phyloP scores from a whole-genome alignment of 1,284 basidiomycete species.

The Baeospora myosura region DNA sequence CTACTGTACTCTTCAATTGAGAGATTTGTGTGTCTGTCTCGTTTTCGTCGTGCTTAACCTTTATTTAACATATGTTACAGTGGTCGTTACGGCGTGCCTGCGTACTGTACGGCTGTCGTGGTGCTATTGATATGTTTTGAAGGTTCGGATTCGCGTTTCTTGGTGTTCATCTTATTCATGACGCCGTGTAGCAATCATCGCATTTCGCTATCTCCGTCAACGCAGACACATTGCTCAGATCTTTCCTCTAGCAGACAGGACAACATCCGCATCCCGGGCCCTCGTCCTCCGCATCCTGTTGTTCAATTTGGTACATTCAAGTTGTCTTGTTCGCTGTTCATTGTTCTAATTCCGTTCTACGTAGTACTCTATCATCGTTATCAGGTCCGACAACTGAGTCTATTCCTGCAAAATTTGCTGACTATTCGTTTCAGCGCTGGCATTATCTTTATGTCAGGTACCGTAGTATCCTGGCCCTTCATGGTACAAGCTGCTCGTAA shows the following conservation, averaged over 20 bases:
- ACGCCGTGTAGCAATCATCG: no score
- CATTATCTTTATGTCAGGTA: slow-evolving; percentile 31
- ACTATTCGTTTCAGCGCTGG: slow-evolving; percentile 24
- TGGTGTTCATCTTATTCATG: no score
- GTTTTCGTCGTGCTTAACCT: slow-evolving; percentile 11
- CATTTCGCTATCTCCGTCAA: no score
- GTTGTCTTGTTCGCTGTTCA: background rate
- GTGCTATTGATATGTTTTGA: slow-evolving; percentile 36
- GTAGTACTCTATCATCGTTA: slow-evolving; percentile 1
- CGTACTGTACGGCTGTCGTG: slow-evolving; percentile 37
- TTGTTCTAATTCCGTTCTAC: background rate
- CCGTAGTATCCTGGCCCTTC: slow-evolving; percentile 28
- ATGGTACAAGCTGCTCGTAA: slow-evolving; percentile 46
- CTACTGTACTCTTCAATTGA: slow-evolving; percentile 37
- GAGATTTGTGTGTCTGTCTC: slow-evolving; percentile 29
- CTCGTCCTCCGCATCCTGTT: slow-evolving; percentile 29
- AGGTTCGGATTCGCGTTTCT: slow-evolving; percentile 30
- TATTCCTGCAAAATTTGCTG: background rate
- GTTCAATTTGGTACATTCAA: slow-evolving; percentile 26
- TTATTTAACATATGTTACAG: slow-evolving; percentile 17
- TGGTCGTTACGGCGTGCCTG: slow-evolving; percentile 32
- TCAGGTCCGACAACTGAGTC: slow-evolving; percentile 1
- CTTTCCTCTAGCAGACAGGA: slow-evolving; percentile 34
- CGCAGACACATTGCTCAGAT: slow-evolving; percentile 30
- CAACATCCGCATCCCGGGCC: slow-evolving; percentile 27